Percentiles rank a stretch among this genome's conserved stretches.
phyloP scores from a whole-genome alignment of 495 filamentous ascomycete species.

The Talaromyces thailandensis region DNA sequence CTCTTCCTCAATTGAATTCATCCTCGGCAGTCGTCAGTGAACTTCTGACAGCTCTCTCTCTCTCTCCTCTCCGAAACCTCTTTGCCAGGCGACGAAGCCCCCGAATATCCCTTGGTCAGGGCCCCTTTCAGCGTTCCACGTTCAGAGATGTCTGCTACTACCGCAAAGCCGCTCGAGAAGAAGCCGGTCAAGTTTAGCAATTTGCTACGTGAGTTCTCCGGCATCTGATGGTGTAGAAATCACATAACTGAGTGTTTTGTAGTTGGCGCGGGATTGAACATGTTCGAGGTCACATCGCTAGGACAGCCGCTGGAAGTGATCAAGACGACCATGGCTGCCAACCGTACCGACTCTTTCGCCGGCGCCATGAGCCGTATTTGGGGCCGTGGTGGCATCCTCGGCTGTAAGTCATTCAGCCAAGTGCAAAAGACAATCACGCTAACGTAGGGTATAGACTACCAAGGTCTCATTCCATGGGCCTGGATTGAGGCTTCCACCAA shows the following conservation, averaged over 20 bases:
- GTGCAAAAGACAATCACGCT: neutral
- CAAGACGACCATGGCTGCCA: slow-evolving; percentile 99
- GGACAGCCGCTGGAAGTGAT: slow-evolving; percentile 96
- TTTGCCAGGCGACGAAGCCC: slow-evolving; percentile 4
- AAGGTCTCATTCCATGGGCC: slow-evolving; percentile 99
- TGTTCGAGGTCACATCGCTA: slow-evolving; percentile 93
- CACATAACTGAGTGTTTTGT: neutral
- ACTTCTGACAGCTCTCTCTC: neutral
- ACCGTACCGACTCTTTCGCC: slow-evolving; percentile 80
- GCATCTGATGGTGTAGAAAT: neutral
- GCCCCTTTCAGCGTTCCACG: slow-evolving; percentile 49
- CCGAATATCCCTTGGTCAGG: slow-evolving; percentile 80
- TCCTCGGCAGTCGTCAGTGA: neutral
- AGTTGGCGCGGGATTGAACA: slow-evolving; percentile 92
- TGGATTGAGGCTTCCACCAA: slow-evolving; percentile 99
- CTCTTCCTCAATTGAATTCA: neutral
- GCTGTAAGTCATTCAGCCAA: slow-evolving; percentile 60
- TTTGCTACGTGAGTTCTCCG: slow-evolving; percentile 60
- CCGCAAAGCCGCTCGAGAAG: slow-evolving; percentile 68
- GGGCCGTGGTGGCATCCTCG: slow-evolving; percentile 86
- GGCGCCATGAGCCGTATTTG: slow-evolving; percentile 79
- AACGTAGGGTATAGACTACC: slow-evolving; percentile 63
- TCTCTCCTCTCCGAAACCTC: neutral
- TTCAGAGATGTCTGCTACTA: slow-evolving; percentile 40
- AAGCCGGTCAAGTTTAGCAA: slow-evolving; percentile 99